Base-by-base conservation (phyloP, 2,329 filamentous ascomycete genomes). In the Penicillium sp. region DNA sequence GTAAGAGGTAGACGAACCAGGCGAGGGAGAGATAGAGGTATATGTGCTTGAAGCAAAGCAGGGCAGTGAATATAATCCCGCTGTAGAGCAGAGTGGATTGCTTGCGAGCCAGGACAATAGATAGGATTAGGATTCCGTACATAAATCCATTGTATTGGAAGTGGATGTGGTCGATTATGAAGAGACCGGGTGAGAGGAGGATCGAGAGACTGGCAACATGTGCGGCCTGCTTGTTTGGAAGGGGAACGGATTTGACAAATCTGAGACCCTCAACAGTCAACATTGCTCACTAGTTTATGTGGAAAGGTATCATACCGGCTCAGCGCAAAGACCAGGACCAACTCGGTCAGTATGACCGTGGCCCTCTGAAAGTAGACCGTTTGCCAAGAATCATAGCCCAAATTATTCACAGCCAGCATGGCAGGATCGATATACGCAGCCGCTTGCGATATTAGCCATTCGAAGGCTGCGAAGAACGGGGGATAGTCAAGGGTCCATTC, bases 401-500 rank as follows among this genome's bases (percentile, higher is more conserved):
- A 76, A 64, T 90, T 89, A 63, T 85, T 80, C 44, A 97, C 76
- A 52, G 82, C 76, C 45, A 97, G 76, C 86, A 98, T 93, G 48
- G 77, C 80, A 20, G 87, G 82, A 65, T 98, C 90, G 52, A 82
- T 77, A 64, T 87, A 80, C 55, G 76, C 80, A 22, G 90, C 93
- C 47, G 83, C 75, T 61, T 93, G 87, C 38, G 91, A 93, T 60
- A 98, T 77, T 36, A 83, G 67, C 89, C 89, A 97, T 77, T 98
- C 93, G 72, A 97, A 96, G 67, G 87, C 90, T 58, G 93, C 93
- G 65, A 98, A 98, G 73, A 97, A 96, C 6, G 93, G 93, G 26
- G 93, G 93, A 67, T 98, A 98, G 73, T 98, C 93, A 63, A 98
- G 84, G 0, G 93, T 98, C 93, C 93, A 98, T 88, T 97, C 89